Percentiles rank a stretch among this genome's conserved stretches.
Conservation (phyloP, 2,329 filamentous ascomycete genomes). For the Botrytis byssoidea region DNA sequence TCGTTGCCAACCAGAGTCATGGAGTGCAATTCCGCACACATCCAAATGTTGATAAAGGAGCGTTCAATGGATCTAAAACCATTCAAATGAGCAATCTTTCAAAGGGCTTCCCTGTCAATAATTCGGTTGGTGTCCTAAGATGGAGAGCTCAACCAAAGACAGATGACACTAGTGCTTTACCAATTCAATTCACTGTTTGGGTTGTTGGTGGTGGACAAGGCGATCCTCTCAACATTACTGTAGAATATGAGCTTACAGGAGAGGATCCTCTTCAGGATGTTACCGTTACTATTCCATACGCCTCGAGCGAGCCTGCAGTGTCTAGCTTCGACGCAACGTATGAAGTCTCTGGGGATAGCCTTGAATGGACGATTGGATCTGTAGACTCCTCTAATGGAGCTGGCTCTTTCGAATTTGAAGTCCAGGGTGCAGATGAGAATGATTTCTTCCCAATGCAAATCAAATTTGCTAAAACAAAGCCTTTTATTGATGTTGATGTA, state of each 20-base stretch:
- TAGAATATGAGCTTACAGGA: slow-evolving; percentile 92
- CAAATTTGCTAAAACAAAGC: slow-evolving; percentile 79
- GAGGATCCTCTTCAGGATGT: slow-evolving; percentile 79
- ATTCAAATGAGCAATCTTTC: slow-evolving; percentile 88
- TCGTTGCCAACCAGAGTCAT: slow-evolving; percentile 72
- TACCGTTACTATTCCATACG: slow-evolving; percentile 82
- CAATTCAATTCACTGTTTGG: slow-evolving; percentile 97
- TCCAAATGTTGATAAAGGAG: slow-evolving; percentile 88
- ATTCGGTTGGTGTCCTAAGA: slow-evolving; percentile 85
- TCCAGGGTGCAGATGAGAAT: slow-evolving; percentile 79
- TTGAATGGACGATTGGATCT: slow-evolving; percentile 91
- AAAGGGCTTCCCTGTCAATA: slow-evolving; percentile 92
- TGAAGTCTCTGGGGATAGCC: slow-evolving; percentile 84
- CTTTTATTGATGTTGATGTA: slow-evolving; percentile 92
- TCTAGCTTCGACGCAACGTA: slow-evolving; percentile 94
- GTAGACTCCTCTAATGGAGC: slow-evolving; percentile 79
- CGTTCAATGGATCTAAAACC: slow-evolving; percentile 77
- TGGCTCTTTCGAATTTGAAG: slow-evolving; percentile 94
- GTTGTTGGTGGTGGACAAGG: slow-evolving; percentile 83
- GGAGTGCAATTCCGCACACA: slow-evolving; percentile 93
- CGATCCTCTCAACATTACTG: slow-evolving; percentile 81
- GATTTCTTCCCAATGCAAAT: slow-evolving; percentile 99
- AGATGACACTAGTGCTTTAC: slow-evolving; percentile 77
- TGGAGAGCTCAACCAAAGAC: slow-evolving; percentile 84
- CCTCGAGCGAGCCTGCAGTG: slow-evolving; percentile 79